phyloP scores from a whole-genome alignment of 176 grass and related monocot species.

The Hordeum vulgare region MorexV3_pseudomolecules_assembly NC_058524.1:168697660-168698159 shows the following conservation, averaged over 20 bases:
- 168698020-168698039: slow-evolving; percentile 7
- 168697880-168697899: slow-evolving; percentile 35
- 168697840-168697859: slow-evolving; percentile 85
- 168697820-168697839: slow-evolving; percentile 29
- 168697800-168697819: background rate
- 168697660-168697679: slow-evolving; percentile 23
- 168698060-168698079: background rate
- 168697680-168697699: too few relatives aligned
- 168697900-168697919: slow-evolving; percentile 2
- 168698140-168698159: slow-evolving; percentile 34
- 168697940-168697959: slow-evolving; percentile 53
- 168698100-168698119: background rate
- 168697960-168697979: slow-evolving; percentile 80
- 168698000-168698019: slow-evolving; percentile 66
- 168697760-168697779: slow-evolving; percentile 36
- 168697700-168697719: slow-evolving; percentile 20
- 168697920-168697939: slow-evolving; percentile 51
- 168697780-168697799: background rate
- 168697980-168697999: slow-evolving; percentile 73
- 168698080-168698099: background rate
- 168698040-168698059: slow-evolving; percentile 41
- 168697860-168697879: slow-evolving; percentile 72
- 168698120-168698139: background rate
- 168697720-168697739: background rate
- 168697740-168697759: slow-evolving; percentile 27